Conservation (phyloP, 352 stramenopile species). For the Plasmopara muralis region DNA sequence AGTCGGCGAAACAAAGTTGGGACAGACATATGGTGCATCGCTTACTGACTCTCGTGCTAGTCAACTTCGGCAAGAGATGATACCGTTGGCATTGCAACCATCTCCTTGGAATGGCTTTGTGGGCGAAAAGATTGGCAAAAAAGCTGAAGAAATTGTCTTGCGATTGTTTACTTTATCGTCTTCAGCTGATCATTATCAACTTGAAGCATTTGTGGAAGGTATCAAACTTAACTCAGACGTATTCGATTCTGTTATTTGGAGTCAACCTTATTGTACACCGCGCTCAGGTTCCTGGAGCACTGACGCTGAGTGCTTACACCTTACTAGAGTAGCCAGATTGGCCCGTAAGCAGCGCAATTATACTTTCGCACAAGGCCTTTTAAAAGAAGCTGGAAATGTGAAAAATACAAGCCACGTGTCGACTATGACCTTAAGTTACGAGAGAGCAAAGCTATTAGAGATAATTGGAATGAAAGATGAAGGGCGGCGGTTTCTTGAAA, state of each 20-base stretch:
- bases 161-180: constrained; percentile 7
- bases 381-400: constrained; percentile 22
- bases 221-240: constrained; percentile 20
- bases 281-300: background rate
- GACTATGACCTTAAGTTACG: constrained; percentile 22
- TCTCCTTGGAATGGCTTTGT: constrained; percentile 23
- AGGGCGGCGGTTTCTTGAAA: constrained; percentile 21
- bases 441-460: constrained; percentile 36
- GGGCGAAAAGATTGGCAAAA: constrained; percentile 35
- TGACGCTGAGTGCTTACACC: constrained; percentile 15
- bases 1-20: constrained; percentile 10
- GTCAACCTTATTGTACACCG: constrained; percentile 18
- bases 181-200: background rate
- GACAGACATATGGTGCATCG: background rate
- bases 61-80: constrained; percentile 17
- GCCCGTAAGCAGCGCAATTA: constrained; percentile 56
- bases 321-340: constrained; percentile 35
- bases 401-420: background rate
- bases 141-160: constrained; percentile 27
- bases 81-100: constrained; percentile 29
- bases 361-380: constrained; percentile 24
- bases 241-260: constrained; percentile 37
- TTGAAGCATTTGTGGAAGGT: background rate
- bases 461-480: constrained; percentile 27
- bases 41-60: constrained; percentile 2